Evolutionary conservation across 2,329 filamentous ascomycete species (phyloP), one percentile per base, ranked within the genome.

Genomic region (Penicillium griseofulvum): DNA sequence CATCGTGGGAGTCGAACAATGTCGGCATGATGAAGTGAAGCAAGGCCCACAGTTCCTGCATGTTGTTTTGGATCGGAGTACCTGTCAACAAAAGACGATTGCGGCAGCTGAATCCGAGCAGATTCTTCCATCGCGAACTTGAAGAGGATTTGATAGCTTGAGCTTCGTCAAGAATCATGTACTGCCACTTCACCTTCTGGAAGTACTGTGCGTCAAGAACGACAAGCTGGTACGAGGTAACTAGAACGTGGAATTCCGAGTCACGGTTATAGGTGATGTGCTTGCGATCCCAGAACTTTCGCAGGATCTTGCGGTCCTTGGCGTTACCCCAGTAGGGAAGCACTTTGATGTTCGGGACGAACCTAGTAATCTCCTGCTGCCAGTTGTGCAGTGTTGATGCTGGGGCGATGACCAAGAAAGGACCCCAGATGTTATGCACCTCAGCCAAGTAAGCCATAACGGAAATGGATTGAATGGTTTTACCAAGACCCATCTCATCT

Each of bases 11-110:
- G 60, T 80, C 94, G 75, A 99, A 99, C 49, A 99, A 81, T 41
- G 90, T 96, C n/a, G 94, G 94, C 94, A 99, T 97, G 78, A 97
- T 97, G 78, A 99, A 99, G 81, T 99, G 94, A 19, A 99, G 82
- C 63, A 99, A 77, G 29, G 94, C 94, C 94, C 94, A 99, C 56
- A 99, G 77, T 76, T 99, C 93, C 75, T 97, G 94, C 94, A 99
- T 99, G 81, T 97, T 99, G 79, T 99, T 99, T 75, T 99, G 94
- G 62, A 99, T 97, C 3, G 94, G 94, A 0, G 94, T 99, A 77
- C 94, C 94, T 0, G 94, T 99, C 19, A 99, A 83, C 42, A 99
- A 80, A 44, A 99, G 83, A 63, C 94, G 86, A 75, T 97, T 99
- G 57, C 94, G 89, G 77, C 93, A 97, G 72, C 95, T 90, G 81